These are phyloP conservation scores for Neospora caninum DNA, from an alignment of 169 alveolate species.

Conservation along the genomic window DNA sequence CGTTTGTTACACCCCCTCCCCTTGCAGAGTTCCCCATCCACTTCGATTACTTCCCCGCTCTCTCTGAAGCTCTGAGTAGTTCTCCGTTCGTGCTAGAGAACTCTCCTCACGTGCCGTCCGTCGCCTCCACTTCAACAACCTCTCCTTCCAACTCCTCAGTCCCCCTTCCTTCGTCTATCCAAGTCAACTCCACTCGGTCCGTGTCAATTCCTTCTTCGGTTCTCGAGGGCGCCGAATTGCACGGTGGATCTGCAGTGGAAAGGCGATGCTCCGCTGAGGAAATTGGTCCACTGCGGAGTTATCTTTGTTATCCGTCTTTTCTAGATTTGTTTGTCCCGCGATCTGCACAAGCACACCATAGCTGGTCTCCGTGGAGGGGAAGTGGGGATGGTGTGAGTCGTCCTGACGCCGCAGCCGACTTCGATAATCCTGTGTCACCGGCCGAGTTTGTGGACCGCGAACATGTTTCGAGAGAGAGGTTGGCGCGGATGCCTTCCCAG, in stretches of 20 bases:
- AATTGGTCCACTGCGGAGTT: not conserved
- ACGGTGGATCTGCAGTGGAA: not conserved
- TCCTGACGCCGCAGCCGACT: no score
- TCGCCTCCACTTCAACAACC: not conserved
- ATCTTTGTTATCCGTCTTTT: not conserved
- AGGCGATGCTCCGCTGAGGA: not conserved
- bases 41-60: conserved; percentile 30
- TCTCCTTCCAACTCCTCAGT: not conserved
- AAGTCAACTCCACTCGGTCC: not conserved
- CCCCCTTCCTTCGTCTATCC: not conserved
- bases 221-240: not conserved
- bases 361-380: no score
- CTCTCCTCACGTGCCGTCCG: not conserved
- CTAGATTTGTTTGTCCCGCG: not conserved
- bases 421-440: no score
- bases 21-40: conserved; percentile 50
- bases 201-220: not conserved
- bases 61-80: conserved; percentile 34
- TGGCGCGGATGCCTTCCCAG: no score
- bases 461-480: no score
- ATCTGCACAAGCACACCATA: no score
- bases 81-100: not conserved
- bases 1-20: conserved; percentile 41
- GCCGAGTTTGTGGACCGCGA: no score
- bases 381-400: no score